Evolutionary conservation across 257 asterid genomes (phyloP), one percentile per base, ranked within the genome.

Genomic region (Solanum piurae): DNA sequence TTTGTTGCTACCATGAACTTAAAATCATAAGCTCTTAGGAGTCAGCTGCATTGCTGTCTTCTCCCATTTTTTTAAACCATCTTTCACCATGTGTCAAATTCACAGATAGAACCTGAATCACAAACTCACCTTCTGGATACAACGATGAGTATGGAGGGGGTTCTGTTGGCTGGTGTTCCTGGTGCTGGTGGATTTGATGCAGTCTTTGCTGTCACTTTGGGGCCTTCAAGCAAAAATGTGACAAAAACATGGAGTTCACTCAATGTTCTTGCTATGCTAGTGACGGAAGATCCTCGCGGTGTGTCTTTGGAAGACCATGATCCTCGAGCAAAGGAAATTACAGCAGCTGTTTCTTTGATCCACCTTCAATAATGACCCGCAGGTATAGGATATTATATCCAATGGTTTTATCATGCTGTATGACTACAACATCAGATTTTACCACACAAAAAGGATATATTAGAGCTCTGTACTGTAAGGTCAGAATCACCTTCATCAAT

Each of bases 181-280:
- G 99, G 99, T 72, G 99, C 99, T 20, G 99, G 99, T 84, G 99
- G 99, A 12, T 97, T 96, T 83, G 99, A 96, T 83, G 99, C 99
- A 0, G 98, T 97, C 77, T 97, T 97, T 93, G 97, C 99, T 6
- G 90, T 97, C 87, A 92, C 98, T 31, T 92, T 97, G 89, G 98
- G 98, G 34, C 90, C 86, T 77, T 91, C 98, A n/a, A 91, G 95
- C 92, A 86, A 89, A 89, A 93, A 92, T 7, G 94, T 97, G 83
- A 88, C 90, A 73, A 90, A 90, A 85, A 90, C 92, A 42, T 97
- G 99, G 99, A 96, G 94, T 91, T 95, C 96, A 5, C 92, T 82
- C 85, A 94, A 93, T 55, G 98, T 97, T 82, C 98, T 97, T 13
- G 96, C 98, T 31, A 93, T 97, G 93, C 94, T 96, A 42, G 99